Evolutionary conservation across 192 early-diverging fungal genomes (phyloP).

Genomic region (Entomortierella beljakovae): DNA sequence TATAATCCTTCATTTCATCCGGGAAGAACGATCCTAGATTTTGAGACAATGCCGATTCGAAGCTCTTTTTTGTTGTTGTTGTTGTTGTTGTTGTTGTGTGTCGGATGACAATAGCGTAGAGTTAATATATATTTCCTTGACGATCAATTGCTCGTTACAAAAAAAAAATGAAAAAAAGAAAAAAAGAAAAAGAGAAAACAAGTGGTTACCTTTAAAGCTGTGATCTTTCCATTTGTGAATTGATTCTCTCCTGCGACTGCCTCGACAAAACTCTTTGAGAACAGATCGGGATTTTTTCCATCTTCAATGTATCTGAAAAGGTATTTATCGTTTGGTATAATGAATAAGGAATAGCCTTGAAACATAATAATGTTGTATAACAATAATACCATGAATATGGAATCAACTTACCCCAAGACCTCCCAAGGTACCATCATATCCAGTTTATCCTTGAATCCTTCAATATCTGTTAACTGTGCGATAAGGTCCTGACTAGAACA

Average conservation of each 20-base stretch:
- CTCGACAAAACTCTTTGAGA: slow-evolving; percentile 64
- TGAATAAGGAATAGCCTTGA: not conserved
- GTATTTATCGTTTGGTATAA: not conserved
- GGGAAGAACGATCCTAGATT: slow-evolving; percentile 35
- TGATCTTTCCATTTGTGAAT: slow-evolving; percentile 66
- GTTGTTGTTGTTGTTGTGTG: too few species aligned
- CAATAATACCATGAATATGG: too few species aligned
- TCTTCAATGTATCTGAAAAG: slow-evolving; percentile 59
- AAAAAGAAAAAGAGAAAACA: too few species aligned
- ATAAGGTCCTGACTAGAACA: slow-evolving; percentile 54
- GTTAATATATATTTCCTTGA: too few species aligned
- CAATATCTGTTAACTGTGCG: slow-evolving; percentile 35
- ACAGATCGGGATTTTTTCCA: slow-evolving; percentile 64
- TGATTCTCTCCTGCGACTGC: slow-evolving; percentile 65
- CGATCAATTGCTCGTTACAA: too few species aligned
- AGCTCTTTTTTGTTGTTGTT: slow-evolving; percentile 25
- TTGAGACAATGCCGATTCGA: slow-evolving; percentile 36
- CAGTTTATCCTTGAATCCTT: slow-evolving; percentile 58
- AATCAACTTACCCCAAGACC: slow-evolving; percentile 63
- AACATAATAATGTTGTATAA: not conserved
- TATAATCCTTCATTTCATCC: slow-evolving; percentile 43
- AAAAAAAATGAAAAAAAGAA: slow-evolving; percentile 1
- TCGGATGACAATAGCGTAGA: too few species aligned
- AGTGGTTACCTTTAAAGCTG: slow-evolving; percentile 63
- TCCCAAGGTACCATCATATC: slow-evolving; percentile 62